Percentiles rank a stretch among this genome's conserved stretches.
Conservation (phyloP, 2,329 filamentous ascomycete genomes). For the Chaetomiaceae sp. region DNA sequence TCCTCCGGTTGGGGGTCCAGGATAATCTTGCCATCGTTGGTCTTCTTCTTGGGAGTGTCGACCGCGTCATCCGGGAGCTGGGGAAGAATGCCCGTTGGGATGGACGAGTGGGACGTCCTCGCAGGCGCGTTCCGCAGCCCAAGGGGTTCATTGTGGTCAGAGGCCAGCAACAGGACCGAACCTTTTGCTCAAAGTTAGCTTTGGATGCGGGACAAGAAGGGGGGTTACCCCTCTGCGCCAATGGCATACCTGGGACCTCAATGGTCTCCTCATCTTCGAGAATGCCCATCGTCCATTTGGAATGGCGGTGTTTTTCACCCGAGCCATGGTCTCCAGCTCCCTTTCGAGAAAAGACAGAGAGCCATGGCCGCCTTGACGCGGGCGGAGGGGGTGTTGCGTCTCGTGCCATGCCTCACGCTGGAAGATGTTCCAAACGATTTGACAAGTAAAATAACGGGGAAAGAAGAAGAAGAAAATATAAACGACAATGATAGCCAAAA, state of each 20-base stretch:
- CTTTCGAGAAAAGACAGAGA: slow-evolving; percentile 9
- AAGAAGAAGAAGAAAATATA: neutral
- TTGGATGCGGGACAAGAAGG: too few relatives aligned
- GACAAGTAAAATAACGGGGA: too few relatives aligned
- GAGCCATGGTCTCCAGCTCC: neutral
- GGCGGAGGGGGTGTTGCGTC: slow-evolving; percentile 2
- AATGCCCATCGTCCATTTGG: slow-evolving; percentile 67
- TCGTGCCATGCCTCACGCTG: neutral
- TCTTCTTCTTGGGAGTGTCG: slow-evolving; percentile 62
- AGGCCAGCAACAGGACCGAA: slow-evolving; percentile 53
- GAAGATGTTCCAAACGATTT: too few relatives aligned
- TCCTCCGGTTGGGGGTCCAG: slow-evolving; percentile 90
- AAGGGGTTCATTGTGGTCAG: slow-evolving; percentile 54
- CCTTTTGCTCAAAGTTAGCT: slow-evolving; percentile 35
- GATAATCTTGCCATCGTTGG: slow-evolving; percentile 76
- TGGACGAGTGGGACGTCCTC: slow-evolving; percentile 54
- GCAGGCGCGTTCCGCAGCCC: slow-evolving; percentile 53
- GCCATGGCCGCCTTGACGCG: slow-evolving; percentile 17
- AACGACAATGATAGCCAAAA: too few relatives aligned
- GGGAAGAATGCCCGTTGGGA: slow-evolving; percentile 43
- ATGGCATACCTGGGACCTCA: slow-evolving; percentile 71
- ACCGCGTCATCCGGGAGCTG: slow-evolving; percentile 28
- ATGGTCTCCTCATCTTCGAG: slow-evolving; percentile 75
- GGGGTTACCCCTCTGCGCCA: neutral
- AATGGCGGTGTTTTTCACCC: slow-evolving; percentile 6